These are phyloP conservation scores for Kwoniella bestiolae DNA, from an alignment of 768 basidiomycete genomes.

Conservation along the genomic window DNA sequence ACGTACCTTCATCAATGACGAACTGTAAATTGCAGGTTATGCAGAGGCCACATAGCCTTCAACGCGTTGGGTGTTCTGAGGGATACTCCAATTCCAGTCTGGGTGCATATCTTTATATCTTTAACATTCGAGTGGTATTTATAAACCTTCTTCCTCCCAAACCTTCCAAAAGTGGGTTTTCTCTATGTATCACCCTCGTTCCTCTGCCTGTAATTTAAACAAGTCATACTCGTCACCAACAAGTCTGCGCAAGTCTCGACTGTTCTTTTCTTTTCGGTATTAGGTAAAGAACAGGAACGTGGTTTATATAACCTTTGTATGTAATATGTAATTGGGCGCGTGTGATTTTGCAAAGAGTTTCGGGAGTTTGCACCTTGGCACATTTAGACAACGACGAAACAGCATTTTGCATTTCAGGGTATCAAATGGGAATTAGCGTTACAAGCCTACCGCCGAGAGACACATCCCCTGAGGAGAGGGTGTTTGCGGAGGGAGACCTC, in stretches of 20 bases:
- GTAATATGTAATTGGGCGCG: background rate
- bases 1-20: too few species aligned
- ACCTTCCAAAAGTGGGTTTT: background rate
- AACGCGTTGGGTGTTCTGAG: too few species aligned
- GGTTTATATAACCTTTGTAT: background rate
- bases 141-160: background rate
- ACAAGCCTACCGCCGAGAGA: background rate
- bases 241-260: slow-evolving; percentile 4
- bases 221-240: too few species aligned
- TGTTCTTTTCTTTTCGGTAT: background rate
- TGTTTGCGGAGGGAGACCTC: too few species aligned
- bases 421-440: background rate
- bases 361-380: background rate
- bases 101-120: background rate
- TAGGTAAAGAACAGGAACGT: slow-evolving; percentile 9
- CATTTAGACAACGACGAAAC: background rate
- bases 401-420: background rate
- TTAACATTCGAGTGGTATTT: background rate
- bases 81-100: too few species aligned
- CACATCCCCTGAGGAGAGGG: too few species aligned
- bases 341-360: background rate
- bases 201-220: background rate
- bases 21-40: too few species aligned
- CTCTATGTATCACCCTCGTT: slow-evolving; percentile 2
- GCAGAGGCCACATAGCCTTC: too few species aligned